These are phyloP conservation scores for Colletotrichum orchidophilum DNA, from an alignment of 2,329 filamentous ascomycete species.

Conservation along the genomic window DNA sequence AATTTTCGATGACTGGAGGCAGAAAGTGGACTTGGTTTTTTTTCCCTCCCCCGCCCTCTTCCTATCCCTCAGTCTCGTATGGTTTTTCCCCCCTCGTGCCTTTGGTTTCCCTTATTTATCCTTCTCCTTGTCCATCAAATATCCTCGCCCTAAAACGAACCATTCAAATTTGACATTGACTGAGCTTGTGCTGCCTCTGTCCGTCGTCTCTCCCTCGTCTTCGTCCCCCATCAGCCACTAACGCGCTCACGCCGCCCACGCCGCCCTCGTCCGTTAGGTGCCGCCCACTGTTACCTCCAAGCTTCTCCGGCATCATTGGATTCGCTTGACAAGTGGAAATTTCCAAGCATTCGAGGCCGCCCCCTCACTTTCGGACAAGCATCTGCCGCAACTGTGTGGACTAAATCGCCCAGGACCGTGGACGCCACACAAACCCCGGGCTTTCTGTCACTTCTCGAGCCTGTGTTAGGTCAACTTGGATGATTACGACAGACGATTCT, in stretches of 20 bases:
- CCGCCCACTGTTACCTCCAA: conserved; percentile 12
- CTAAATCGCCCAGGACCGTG: background rate
- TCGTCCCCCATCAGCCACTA: background rate
- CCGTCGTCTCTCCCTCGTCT: background rate
- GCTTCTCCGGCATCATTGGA: conserved; percentile 9
- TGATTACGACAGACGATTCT: background rate
- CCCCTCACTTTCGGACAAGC: conserved; percentile 23
- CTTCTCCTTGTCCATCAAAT: background rate
- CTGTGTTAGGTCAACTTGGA: conserved; percentile 7
- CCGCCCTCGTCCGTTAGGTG: conserved; percentile 6
- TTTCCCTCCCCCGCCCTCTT: background rate
- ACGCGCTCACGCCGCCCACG: background rate
- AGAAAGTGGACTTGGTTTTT: conserved; percentile 18
- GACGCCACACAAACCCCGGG: background rate
- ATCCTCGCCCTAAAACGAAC: background rate
- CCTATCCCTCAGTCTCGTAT: background rate
- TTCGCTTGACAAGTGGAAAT: conserved; percentile 17
- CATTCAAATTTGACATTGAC: background rate
- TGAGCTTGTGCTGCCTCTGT: conserved; percentile 10
- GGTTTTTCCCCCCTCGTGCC: background rate
- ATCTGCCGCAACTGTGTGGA: conserved; percentile 23
- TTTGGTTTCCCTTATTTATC: background rate
- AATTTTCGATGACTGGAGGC: conserved; percentile 26
- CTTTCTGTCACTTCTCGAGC: conserved; percentile 3
- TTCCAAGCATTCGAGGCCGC: conserved; percentile 1